Evolutionary conservation across 495 filamentous ascomycete species (phyloP).

Genomic region (Xylaria grammica): DNA sequence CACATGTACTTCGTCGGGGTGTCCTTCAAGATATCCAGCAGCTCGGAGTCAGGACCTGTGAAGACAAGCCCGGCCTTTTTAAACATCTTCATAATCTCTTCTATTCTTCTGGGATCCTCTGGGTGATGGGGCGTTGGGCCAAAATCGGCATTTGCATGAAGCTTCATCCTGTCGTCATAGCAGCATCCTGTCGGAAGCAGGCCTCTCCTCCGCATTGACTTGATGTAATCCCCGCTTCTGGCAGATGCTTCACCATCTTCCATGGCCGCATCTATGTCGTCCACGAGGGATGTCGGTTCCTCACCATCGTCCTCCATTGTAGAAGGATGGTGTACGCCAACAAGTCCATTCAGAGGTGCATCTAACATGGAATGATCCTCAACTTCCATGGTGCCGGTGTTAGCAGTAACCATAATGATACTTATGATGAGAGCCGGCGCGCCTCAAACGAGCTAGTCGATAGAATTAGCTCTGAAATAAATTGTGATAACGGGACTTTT

Average conservation of each 20-base stretch:
- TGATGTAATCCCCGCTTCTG: slow-evolving; percentile 21
- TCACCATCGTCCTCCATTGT: slow-evolving; percentile 25
- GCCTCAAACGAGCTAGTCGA: background rate
- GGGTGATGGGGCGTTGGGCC: slow-evolving; percentile 77
- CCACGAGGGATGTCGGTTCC: slow-evolving; percentile 18
- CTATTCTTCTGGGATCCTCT: slow-evolving; percentile 90
- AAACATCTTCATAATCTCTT: slow-evolving; percentile 85
- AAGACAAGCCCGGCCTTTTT: slow-evolving; percentile 76
- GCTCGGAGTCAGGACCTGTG: slow-evolving; percentile 51
- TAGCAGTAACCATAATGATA: slow-evolving; percentile 40
- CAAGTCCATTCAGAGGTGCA: slow-evolving; percentile 46
- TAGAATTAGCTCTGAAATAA: background rate
- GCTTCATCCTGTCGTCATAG: slow-evolving; percentile 92
- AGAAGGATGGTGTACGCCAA: slow-evolving; percentile 25
- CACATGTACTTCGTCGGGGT: slow-evolving; percentile 66
- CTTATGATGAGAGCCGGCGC: background rate
- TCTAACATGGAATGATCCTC: slow-evolving; percentile 44
- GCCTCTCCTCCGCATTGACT: slow-evolving; percentile 32
- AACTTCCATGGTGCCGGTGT: slow-evolving; percentile 44
- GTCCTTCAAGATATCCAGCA: slow-evolving; percentile 50
- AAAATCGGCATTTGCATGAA: slow-evolving; percentile 80
- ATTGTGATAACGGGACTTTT: background rate
- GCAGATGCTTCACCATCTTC: slow-evolving; percentile 35
- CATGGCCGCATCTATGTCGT: slow-evolving; percentile 35
- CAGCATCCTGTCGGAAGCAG: slow-evolving; percentile 74